Evolutionary conservation across 1,139 yeast genomes (phyloP).

Genomic region (Candida dubliniensis): DNA sequence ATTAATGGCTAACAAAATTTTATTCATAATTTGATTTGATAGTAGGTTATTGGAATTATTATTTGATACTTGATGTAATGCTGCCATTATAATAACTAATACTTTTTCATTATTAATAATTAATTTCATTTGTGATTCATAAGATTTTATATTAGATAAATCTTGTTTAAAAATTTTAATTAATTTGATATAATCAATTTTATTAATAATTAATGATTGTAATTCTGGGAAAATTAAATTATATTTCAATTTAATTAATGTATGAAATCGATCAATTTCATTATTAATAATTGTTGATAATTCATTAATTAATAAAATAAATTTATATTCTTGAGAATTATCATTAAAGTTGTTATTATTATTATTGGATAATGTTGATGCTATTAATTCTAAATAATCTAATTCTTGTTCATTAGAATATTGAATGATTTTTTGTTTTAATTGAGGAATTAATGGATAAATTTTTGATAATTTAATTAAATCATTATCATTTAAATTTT

Average conservation of each 20-base stretch:
- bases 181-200: constrained; percentile 62
- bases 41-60: constrained; percentile 29
- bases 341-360: constrained; percentile 17
- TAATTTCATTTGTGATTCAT: constrained; percentile 36
- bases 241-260: constrained; percentile 55
- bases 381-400: constrained; percentile 37
- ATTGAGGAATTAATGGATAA: constrained; percentile 26
- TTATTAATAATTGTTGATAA: constrained; percentile 54
- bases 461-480: constrained; percentile 24
- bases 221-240: constrained; percentile 70
- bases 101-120: constrained; percentile 63
- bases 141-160: constrained; percentile 31
- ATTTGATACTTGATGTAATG: constrained; percentile 38
- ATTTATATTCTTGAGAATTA: constrained; percentile 42
- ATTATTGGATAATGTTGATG: constrained; percentile 20
- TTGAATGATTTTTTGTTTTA: constrained; percentile 23
- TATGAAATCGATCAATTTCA: constrained; percentile 54
- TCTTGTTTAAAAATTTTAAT: constrained; percentile 55
- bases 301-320: constrained; percentile 58
- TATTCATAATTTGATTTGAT: constrained; percentile 34
- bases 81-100: constrained; percentile 74
- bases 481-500: constrained; percentile 16
- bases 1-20: constrained; percentile 47
- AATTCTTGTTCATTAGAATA: constrained; percentile 25
- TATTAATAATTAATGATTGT: constrained; percentile 60